Base-by-base conservation (phyloP, 2,329 filamentous ascomycete species). In the Aspergillus flavus region DNA sequence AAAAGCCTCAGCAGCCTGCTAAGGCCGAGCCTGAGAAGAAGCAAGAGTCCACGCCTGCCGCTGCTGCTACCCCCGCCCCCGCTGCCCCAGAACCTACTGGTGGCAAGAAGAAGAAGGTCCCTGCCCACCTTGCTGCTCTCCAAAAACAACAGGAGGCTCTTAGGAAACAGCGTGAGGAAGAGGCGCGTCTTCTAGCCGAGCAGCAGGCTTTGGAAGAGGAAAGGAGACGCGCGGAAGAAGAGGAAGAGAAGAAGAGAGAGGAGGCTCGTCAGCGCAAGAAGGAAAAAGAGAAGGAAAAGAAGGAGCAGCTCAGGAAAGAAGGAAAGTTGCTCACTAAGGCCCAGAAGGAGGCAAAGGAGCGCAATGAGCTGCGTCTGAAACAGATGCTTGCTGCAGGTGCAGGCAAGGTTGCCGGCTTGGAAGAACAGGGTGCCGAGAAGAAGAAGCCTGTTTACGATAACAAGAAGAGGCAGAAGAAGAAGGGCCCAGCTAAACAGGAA, bases 81-180 rank as follows among this genome's bases (percentile, higher is more conserved):
- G 64, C 68, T 30, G 70, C 79, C 32, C 68, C 73, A 19, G 72
- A 78, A 30, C 69, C 75, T 59, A 75, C 72, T 32, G 89, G 87
- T 46, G 89, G 87, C 52, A 97, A 97, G 84, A 90, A 89, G 74
- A 98, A 96, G 87, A 99, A 98, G 83, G 71, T 98, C 21, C 91
- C 91, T 46, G 76, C 78, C 45, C 78, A 82, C 61, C 79, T 86
- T 70, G 79, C 79, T 41, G 82, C 83, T 62, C 73, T 84, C 41
- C 82, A 83, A 69, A 83, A 75, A 67, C 82, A 84, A 71, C 81
- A 83, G 67, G 82, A 83, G 69, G 71, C 72, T 54, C 71, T 83
- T 28, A 75, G 77, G 41, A 72, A 77, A 65, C 78, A 81, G 64
- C 77, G 80, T 70, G 82, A 83, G 68, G 81, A 83, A 64, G 74